Conservation (phyloP, 2,329 filamentous ascomycete genomes). For the Penicillium sp. region DNA sequence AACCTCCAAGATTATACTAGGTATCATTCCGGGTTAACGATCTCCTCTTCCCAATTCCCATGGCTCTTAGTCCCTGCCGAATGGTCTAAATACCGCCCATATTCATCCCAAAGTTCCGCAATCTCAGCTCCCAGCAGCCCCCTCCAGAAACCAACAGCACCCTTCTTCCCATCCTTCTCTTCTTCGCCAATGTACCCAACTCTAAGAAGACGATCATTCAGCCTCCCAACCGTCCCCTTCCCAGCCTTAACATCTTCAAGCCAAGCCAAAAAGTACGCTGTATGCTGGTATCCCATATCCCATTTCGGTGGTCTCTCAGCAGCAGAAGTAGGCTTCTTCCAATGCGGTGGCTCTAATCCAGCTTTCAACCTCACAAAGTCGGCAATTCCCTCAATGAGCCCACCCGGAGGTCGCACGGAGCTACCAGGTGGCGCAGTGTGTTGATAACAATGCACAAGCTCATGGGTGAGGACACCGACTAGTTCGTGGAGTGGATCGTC, state of each 20-base stretch:
- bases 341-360: conserved; percentile 76
- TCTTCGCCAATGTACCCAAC: conserved; percentile 38
- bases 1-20: too few species aligned
- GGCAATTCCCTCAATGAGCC: conserved; percentile 85
- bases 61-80: conserved; percentile 7
- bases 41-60: conserved; percentile 31
- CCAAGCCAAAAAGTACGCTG: conserved; percentile 87
- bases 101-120: conserved; percentile 72
- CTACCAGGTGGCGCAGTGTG: conserved; percentile 63
- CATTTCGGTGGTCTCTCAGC: conserved; percentile 63
- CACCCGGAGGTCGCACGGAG: conserved; percentile 58
- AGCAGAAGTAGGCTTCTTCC: conserved; percentile 58
- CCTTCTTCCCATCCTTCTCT: not conserved
- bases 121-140: conserved; percentile 66
- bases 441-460: conserved; percentile 95
- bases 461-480: conserved; percentile 81
- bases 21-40: conserved; percentile 21
- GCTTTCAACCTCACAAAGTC: conserved; percentile 86
- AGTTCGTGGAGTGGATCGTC: conserved; percentile 60
- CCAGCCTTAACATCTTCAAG: conserved; percentile 72
- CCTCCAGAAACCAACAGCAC: conserved; percentile 34
- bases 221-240: conserved; percentile 64
- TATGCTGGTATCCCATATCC: conserved; percentile 88
- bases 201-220: conserved; percentile 41
- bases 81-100: conserved; percentile 55